A percentile compares a stretch with the other conserved stretches of the same genome.
Conservation (phyloP, 495 filamentous ascomycete species). For the Clohesyomyces aquaticus region DNA sequence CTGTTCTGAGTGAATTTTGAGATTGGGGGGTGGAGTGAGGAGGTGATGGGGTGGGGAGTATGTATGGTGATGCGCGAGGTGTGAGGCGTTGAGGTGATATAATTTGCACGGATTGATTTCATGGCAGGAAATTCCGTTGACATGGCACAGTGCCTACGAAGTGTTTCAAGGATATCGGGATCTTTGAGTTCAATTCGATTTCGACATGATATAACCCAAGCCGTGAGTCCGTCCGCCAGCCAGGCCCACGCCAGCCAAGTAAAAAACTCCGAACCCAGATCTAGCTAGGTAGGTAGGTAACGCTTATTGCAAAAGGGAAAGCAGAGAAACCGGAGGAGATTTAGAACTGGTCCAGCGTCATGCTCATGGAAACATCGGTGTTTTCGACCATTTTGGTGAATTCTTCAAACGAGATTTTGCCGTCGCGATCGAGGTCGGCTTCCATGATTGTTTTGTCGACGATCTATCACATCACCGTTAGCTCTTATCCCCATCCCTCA, state of each 20-base stretch:
- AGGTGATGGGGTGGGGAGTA: too few species aligned
- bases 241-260: background rate
- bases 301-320: too few species aligned
- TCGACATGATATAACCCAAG: background rate
- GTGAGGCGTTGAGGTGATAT: too few species aligned
- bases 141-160: too few species aligned
- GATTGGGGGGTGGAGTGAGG: too few species aligned
- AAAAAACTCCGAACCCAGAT: background rate
- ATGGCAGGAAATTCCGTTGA: too few species aligned
- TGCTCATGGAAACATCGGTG: slow-evolving; percentile 96
- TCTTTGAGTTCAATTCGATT: too few species aligned
- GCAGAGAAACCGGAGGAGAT: too few species aligned
- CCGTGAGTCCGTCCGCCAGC: background rate
- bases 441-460: slow-evolving; percentile 99
- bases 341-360: slow-evolving; percentile 78
- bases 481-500: background rate
- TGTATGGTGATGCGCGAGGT: too few species aligned
- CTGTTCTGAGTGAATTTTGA: too few species aligned
- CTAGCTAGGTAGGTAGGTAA: too few species aligned
- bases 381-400: slow-evolving; percentile 99
- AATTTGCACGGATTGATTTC: too few species aligned
- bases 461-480: slow-evolving; percentile 51
- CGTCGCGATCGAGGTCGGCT: slow-evolving; percentile 92
- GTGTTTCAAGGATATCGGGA: background rate
- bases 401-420: slow-evolving; percentile 99